Percentiles rank a stretch among this genome's conserved stretches.
Evolutionary conservation across 768 basidiomycete genomes (phyloP).

Genomic region (Rhodotorula toruloides): DNA sequence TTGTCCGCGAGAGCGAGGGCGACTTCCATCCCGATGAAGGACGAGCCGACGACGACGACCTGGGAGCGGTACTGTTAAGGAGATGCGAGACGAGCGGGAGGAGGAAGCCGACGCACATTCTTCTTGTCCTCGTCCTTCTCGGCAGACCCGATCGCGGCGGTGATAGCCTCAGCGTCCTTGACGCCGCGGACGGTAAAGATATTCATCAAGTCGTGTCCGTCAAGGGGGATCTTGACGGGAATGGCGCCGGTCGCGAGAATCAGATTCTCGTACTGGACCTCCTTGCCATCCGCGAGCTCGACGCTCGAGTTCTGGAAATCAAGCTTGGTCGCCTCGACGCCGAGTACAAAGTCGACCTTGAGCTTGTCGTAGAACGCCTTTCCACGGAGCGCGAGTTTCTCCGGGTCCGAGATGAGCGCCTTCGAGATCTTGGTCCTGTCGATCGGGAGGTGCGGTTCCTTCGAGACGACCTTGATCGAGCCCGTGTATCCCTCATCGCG

Average conservation of each 20-base stretch:
- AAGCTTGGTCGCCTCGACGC: slow-evolving; percentile 60
- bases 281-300: slow-evolving; percentile 59
- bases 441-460: slow-evolving; percentile 71
- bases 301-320: slow-evolving; percentile 63
- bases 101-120: slow-evolving; percentile 41
- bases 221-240: slow-evolving; percentile 69
- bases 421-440: slow-evolving; percentile 90
- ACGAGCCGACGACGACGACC: slow-evolving; percentile 75
- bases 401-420: slow-evolving; percentile 66
- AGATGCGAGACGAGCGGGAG: neutral
- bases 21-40: slow-evolving; percentile 91
- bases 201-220: slow-evolving; percentile 67
- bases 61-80: neutral
- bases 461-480: slow-evolving; percentile 72
- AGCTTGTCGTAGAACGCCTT: slow-evolving; percentile 63
- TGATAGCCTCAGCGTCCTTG: slow-evolving; percentile 58
- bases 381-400: slow-evolving; percentile 69
- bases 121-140: slow-evolving; percentile 53
- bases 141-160: slow-evolving; percentile 33
- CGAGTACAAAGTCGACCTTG: slow-evolving; percentile 61
- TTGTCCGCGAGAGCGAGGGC: slow-evolving; percentile 67
- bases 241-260: slow-evolving; percentile 72
- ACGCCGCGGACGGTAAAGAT: slow-evolving; percentile 70
- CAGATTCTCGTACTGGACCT: slow-evolving; percentile 64
- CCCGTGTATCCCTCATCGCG: slow-evolving; percentile 67